These are phyloP conservation scores for Fonsecaea monophora DNA, from an alignment of 2,329 filamentous ascomycete genomes.

Conservation along the genomic window DNA sequence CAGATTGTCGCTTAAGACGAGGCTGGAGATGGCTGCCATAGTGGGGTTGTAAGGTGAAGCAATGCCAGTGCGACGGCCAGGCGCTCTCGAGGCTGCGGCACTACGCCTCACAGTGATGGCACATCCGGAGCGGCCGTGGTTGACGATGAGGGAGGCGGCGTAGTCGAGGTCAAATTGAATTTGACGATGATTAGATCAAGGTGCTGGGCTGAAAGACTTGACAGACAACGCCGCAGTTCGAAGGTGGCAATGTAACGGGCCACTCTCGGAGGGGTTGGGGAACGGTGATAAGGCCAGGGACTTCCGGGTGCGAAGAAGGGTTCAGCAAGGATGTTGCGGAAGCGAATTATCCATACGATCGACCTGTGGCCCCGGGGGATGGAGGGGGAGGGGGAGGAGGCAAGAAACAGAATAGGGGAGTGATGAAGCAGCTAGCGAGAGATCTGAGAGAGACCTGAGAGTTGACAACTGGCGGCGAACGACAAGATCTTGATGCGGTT, in stretches of 20 bases:
- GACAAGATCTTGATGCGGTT: constrained; percentile 19
- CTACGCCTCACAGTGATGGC: constrained; percentile 28
- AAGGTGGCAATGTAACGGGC: constrained; percentile 32
- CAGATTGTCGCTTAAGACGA: constrained; percentile 34
- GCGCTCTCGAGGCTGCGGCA: constrained; percentile 27
- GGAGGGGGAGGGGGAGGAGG: constrained; percentile 16
- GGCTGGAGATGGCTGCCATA: constrained; percentile 38
- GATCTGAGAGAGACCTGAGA: constrained; percentile 10
- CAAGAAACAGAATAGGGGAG: constrained; percentile 12
- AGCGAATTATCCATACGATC: constrained; percentile 27
- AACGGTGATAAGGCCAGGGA: constrained; percentile 30
- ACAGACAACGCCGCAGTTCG: constrained; percentile 10
- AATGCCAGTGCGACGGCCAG: constrained; percentile 24
- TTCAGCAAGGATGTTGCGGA: constrained; percentile 26
- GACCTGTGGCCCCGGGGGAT: constrained; percentile 9
- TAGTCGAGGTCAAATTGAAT: constrained; percentile 1
- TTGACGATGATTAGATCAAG: neutral
- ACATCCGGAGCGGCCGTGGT: constrained; percentile 30
- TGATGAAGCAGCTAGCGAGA: constrained; percentile 12
- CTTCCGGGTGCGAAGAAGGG: constrained; percentile 26
- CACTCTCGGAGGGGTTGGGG: constrained; percentile 30
- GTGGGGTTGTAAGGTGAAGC: constrained; percentile 15
- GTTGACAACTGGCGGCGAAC: constrained; percentile 8
- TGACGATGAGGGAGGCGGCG: constrained; percentile 15
- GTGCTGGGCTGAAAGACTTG: constrained; percentile 5